These are phyloP conservation scores for Leishmania mexicana DNA, from an alignment of 208 protist species.

Conservation along the genomic window DNA sequence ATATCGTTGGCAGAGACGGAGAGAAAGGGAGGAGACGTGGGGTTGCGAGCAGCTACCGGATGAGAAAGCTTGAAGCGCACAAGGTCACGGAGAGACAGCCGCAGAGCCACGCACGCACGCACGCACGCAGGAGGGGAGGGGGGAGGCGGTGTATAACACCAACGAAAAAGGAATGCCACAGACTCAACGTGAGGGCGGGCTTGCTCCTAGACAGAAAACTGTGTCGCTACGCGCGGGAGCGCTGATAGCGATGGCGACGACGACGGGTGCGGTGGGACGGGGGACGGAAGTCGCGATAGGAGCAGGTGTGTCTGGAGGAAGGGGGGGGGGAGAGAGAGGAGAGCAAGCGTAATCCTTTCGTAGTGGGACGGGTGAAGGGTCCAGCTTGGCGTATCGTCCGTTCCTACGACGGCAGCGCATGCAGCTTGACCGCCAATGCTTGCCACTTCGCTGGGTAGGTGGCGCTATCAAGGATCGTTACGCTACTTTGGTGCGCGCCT, in stretches of 20 bases:
- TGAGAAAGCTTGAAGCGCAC: background rate
- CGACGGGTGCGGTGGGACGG: background rate
- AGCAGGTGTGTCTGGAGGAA: background rate
- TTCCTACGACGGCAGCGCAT: background rate
- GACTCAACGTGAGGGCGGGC: background rate
- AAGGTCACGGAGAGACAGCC: background rate
- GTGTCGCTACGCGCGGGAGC: background rate
- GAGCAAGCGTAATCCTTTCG: background rate
- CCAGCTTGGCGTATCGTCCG: background rate
- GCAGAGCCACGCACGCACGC: background rate
- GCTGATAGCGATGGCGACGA: background rate
- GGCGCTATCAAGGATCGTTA: background rate
- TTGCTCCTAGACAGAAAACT: background rate
- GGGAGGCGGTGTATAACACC: background rate
- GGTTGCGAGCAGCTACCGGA: background rate
- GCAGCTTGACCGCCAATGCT: background rate
- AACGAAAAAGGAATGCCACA: background rate
- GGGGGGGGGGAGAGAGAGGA: too few species aligned
- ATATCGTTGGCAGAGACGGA: background rate
- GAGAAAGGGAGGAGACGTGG: background rate
- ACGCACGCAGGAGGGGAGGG: too few species aligned
- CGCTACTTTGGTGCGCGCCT: background rate
- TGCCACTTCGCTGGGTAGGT: background rate
- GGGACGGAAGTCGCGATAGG: background rate
- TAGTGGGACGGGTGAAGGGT: background rate